Evolutionary conservation across 257 asterid genomes (phyloP), one percentile per base, ranked within the genome.

Genomic region (Anisodus acutangulus): DNA sequence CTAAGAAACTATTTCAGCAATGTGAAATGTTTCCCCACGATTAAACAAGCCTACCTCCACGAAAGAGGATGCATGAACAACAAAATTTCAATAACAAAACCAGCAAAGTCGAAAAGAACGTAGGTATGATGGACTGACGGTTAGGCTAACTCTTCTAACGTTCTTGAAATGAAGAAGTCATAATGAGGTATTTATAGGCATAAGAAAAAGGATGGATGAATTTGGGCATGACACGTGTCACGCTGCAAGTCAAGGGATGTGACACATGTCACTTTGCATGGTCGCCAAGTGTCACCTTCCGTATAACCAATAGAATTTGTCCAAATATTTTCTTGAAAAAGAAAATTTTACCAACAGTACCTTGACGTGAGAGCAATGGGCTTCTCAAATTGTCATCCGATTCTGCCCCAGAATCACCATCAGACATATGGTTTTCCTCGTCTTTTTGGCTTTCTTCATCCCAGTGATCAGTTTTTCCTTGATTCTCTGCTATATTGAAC

Each of bases 381-480:
- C 97, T 97, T 86, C 92, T 87, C 90, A 97, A 22, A 82, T 93
- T 90, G 85, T 93, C 98, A 9, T 94, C 98, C 0, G 94, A 92
- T 22, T 93, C 97, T 8, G 66, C 85, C 11, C 92, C 95, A 1
- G 95, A 94, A 31, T 31, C 2, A 63, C 78, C 90, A 70, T 92
- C 92, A 1, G 93, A 90, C 82, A 53, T 78, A 35, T 82, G 31
- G n/a, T 88, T 9, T 45, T 89, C 97, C 1, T 79, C 91, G 0
- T 88, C 95, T 64, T 89, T 86, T 37, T 90, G 94, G 85, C 85
- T 89, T 83, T 97, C 98, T 86, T 89, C 98, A 6, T 97, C 98
- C 98, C 98, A 97, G 0, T 88, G 84, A 9, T 93, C 95, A 15
- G 85, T 59, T 78, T 89, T 93, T 17, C 13, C 87, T 1, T 89